A percentile compares a stretch with the other conserved stretches of the same genome.
Evolutionary conservation across 2,329 filamentous ascomycete genomes (phyloP).

Genomic region (Alternaria triticimaculans): DNA sequence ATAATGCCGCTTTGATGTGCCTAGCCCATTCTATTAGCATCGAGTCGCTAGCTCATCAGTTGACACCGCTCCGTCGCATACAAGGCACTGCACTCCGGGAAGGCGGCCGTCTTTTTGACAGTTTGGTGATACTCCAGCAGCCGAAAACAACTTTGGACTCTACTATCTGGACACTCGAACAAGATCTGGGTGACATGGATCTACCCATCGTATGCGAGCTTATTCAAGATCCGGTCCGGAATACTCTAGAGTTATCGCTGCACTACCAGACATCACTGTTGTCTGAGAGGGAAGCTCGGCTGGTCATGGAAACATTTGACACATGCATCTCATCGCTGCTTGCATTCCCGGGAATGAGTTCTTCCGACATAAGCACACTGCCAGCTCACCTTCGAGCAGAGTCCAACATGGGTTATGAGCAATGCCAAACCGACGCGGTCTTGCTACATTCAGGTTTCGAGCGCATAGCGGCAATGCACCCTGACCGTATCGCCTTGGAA

Average conservation of each 20-base stretch:
- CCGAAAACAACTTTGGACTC: conserved; percentile 54
- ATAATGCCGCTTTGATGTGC: conserved; percentile 65
- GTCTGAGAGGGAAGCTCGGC: conserved; percentile 31
- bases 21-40: conserved; percentile 68
- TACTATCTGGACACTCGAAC: conserved; percentile 58
- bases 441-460: conserved; percentile 51
- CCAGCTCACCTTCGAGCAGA: conserved; percentile 29
- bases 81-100: conserved; percentile 60
- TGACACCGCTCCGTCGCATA: conserved; percentile 75
- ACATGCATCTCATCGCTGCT: conserved; percentile 33
- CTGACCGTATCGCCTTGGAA: conserved; percentile 47
- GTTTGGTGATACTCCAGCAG: conserved; percentile 79
- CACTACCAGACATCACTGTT: conserved; percentile 58
- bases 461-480: conserved; percentile 35
- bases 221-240: conserved; percentile 59
- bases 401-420: conserved; percentile 29
- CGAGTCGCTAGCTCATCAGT: conserved; percentile 70
- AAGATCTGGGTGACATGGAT: conserved; percentile 70
- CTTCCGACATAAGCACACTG: conserved; percentile 32
- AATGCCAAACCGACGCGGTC: conserved; percentile 3
- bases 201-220: conserved; percentile 80
- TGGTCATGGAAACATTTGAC: conserved; percentile 40
- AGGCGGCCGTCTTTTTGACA: conserved; percentile 73
- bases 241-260: conserved; percentile 65
- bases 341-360: conserved; percentile 23